Base-by-base conservation (phyloP, 768 basidiomycete genomes). In the Tulasnella sp. region DNA sequence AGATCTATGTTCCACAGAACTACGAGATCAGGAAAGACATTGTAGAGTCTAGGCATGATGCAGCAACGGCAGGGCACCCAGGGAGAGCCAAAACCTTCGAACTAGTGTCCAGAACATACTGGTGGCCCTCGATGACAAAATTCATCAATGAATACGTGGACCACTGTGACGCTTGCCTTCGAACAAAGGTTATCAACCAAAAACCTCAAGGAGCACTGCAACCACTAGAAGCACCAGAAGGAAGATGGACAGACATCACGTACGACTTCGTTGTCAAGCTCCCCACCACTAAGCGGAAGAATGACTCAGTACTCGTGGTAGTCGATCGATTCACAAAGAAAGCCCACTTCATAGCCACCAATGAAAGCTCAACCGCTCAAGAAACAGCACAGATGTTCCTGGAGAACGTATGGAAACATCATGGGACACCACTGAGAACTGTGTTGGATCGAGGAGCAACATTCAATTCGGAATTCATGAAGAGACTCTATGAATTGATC, bases 171-270 rank as follows among this genome's bases (percentile, higher is more conserved):
- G 29, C 38, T 4, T 68, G 68, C 57, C 42, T 52, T 22, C 49
- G 61, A 7, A 48, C 43, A 25, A 69, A 68, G 41, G 12, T 46
- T 0, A 24, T 24, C 1, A 54, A 57, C 5, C 57, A 62, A 19
- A 15, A 45, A 7, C 60, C 60, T 0, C 60, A 53, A 24, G 69
- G 69, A 0, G 12, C 48, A 10, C 62, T 70, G 3, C 29, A 63
- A 25, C 56, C 65, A 0, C 59, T 69, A 9, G 63, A 64, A 1
- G 43, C 64, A 0, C 67, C 70, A 8, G 10, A 31, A 4, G 19
- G 41, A 27, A 66, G 66, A 0, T 71, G 70, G 69, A 3, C 8
- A 8, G 54, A 61, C 3, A 58, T 70, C 17, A 58, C 63, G 0
- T 67, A 68, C 63, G 68, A 71, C 44, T 41, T 49, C 45, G 62